Percentiles rank a stretch among this genome's conserved stretches.
phyloP scores from a whole-genome alignment of 108 stramenopile species.

The Conticribra guillardii region DNA sequence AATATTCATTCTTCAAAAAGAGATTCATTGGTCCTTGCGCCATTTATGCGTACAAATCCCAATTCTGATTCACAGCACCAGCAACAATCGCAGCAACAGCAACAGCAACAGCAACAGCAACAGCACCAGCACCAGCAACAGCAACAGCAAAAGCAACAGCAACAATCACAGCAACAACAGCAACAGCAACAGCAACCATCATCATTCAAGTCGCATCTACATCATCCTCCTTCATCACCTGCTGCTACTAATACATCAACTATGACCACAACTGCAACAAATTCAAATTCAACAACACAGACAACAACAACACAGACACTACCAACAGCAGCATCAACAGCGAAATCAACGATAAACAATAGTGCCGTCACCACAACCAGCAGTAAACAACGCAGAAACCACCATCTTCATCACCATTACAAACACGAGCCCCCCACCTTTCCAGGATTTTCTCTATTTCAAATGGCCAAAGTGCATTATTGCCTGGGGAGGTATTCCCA shows the following conservation, averaged over 20 bases:
- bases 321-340: no score
- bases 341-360: neutral
- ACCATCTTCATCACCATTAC: neutral
- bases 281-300: no score
- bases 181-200: neutral
- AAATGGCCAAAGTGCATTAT: slow-evolving; percentile 38
- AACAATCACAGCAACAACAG: neutral
- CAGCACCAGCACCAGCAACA: neutral
- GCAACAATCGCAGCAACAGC: neutral
- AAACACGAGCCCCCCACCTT: slow-evolving; percentile 14
- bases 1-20: no score
- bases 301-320: no score
- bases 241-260: no score
- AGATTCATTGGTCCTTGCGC: no score
- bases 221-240: neutral
- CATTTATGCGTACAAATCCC: no score
- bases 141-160: neutral
- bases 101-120: neutral
- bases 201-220: neutral
- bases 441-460: slow-evolving; percentile 48
- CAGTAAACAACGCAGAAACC: neutral
- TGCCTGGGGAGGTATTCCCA: slow-evolving; percentile 30
- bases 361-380: slow-evolving; percentile 3
- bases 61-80: no score
- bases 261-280: no score